Evolutionary conservation across 2,329 filamentous ascomycete genomes (phyloP), one percentile per base, ranked within the genome.

Genomic region (Fusarium sp.): DNA sequence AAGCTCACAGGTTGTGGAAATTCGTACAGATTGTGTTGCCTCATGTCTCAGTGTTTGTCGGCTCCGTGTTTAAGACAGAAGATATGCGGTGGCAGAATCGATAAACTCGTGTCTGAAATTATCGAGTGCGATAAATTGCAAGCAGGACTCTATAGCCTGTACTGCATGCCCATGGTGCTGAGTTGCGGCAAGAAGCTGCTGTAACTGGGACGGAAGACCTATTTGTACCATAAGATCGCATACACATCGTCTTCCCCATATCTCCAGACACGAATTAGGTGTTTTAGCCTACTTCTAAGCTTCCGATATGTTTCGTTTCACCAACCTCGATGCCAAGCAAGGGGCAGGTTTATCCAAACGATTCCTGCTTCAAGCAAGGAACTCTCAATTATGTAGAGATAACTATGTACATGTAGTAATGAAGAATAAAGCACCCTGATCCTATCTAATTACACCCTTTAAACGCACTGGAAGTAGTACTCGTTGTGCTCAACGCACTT

Each of bases 381-480:
- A 38, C 29, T 15, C 22, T 65, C 22, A 64, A 67, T 65, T 54
- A 75, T 70, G 54, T 64, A 75, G 62, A 61, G 64, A 53, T 46
- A 35, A 74, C 52, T 72, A 73, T 72, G 45, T 72, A 73, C 70
- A 73, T 41, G 46, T 70, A 55, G 25, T 35, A 71, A 73, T 46
- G 29, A 52, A 59, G 38, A 33, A 29, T 33, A 20, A n/a, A 27
- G 42, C 46, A 31, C 15, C 15, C n/a, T 7, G 9, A 11, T 29
- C 46, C 50, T 22, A 39, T 47, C 17, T n/a, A 42, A 42, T 39
- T 20, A 38, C 7, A 27, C 9, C 41, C 39, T 15, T 45, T 70
- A 64, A 18, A 76, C 42, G 17, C 74, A 76, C 67, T 76, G 74
- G 35, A 53, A 68, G 61, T 76, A 76, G 39, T 58, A 76, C 41